These are phyloP conservation scores for Botrytis hyacinthi DNA, from an alignment of 2,329 filamentous ascomycete genomes.

Conservation along the genomic window DNA sequence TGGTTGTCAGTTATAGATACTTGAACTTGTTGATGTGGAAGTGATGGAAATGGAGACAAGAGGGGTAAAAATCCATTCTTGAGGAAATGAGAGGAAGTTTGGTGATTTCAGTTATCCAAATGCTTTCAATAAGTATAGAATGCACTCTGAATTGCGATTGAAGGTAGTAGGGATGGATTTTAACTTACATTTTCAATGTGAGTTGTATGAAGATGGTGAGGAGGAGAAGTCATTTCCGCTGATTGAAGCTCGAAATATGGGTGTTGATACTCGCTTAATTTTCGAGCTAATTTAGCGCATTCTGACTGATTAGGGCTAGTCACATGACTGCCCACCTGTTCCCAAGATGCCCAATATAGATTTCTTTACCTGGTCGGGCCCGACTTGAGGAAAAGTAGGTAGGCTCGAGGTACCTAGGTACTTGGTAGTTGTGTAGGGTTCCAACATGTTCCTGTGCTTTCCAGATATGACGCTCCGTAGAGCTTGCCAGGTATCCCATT, in stretches of 20 bases:
- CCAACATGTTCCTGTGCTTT: not conserved
- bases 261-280: conserved; percentile 3
- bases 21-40: conserved; percentile 10
- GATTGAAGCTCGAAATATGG: conserved; percentile 7
- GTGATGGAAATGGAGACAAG: not conserved
- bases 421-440: not conserved
- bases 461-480: not conserved
- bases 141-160: not conserved
- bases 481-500: not conserved
- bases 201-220: not conserved
- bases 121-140: not conserved
- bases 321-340: not conserved
- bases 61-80: not conserved
- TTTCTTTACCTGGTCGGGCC: conserved; percentile 1
- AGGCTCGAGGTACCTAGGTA: not conserved
- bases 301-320: conserved; percentile 3
- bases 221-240: not conserved
- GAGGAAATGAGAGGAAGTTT: not conserved
- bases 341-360: not conserved
- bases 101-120: not conserved
- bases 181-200: conserved; percentile 13
- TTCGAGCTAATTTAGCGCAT: conserved; percentile 7
- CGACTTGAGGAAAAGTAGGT: not conserved
- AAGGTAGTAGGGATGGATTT: not conserved
- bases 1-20: not conserved